Evolutionary conservation across 352 stramenopile species (phyloP), one percentile per base, ranked within the genome.

Genomic region (Pythium oligandrum): DNA sequence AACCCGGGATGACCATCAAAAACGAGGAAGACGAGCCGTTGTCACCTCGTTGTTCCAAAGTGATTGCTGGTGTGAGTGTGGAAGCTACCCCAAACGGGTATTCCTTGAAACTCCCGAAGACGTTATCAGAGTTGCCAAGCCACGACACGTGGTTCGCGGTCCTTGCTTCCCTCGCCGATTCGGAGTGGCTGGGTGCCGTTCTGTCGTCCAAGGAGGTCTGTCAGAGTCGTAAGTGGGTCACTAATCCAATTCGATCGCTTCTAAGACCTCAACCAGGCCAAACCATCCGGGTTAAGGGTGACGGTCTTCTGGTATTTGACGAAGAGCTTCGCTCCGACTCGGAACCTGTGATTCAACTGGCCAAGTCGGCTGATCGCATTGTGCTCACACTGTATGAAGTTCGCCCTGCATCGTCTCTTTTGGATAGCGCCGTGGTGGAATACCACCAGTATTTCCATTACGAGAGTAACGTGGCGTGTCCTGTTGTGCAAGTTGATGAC

Each of bases 131-230:
- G 1, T 40, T 84, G 26, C 72, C 75, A 2, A 63, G 59, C n/a
- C 42, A 50, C 34, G 66, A 71, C 2, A 59, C 66, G 32, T 88
- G 78, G 73, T 43, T 86, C 17, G 61, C 50, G 37, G 55, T 88
- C 12, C 60, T 72, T 1, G 48, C 51, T 4, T 68, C 67, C 4
- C 54, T 73, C 10, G 62, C 50, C 11, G 70, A 74, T 45, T 76
- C 71, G 46, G 68, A 78, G 4, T 89, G 80, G 78, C 57, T 92
- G 9, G 52, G 48, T 26, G 64, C 63, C 26, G 50, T 92, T 8
- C 63, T 93, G n/a, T 73, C 76, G 9, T 78, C 78, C n/a, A 58
- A 69, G 34, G 68, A 71, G 44, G 53, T 93, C n/a, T 65, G 75
- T 4, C 64, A 70, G 11, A 71, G 70, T 2, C 77, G 75, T 33